A percentile compares a stretch with the other conserved stretches of the same genome.
Evolutionary conservation across 2,329 filamentous ascomycete genomes (phyloP).

Genomic region (Colletotrichum sp.): DNA sequence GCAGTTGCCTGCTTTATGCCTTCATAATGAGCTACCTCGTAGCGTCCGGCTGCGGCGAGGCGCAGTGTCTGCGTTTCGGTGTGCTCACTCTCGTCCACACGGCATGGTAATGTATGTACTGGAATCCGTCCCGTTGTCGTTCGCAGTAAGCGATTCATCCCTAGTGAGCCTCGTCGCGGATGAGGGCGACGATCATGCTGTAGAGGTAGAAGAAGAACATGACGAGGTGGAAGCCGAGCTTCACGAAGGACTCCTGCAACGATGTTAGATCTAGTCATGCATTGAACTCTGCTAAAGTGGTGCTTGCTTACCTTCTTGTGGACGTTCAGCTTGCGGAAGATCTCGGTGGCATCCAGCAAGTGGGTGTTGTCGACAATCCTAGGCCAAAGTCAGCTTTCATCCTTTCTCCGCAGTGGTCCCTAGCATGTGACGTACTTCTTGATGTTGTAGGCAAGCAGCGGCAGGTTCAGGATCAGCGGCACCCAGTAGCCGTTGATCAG

Average conservation of each 20-base stretch:
- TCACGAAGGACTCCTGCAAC: constrained; percentile 92
- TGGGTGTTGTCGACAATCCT: constrained; percentile 98
- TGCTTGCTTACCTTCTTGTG: constrained; percentile 84
- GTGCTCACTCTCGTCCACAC: background rate
- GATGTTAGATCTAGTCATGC: background rate
- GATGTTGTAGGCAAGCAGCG: constrained; percentile 88
- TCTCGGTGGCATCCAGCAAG: constrained; percentile 95
- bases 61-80: background rate
- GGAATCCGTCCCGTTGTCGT: constrained; percentile 20
- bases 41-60: background rate
- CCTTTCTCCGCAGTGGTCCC: background rate
- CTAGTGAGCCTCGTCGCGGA: constrained; percentile 90
- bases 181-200: constrained; percentile 97
- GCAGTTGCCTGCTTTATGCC: constrained; percentile 7
- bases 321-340: constrained; percentile 98
- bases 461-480: constrained; percentile 88
- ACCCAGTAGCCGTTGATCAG: constrained; percentile 99
- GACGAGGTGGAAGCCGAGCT: constrained; percentile 96
- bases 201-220: constrained; percentile 99
- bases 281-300: rapidly evolving
- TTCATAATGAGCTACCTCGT: constrained; percentile 7
- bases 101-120: constrained; percentile 14
- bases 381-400: constrained; percentile 1
- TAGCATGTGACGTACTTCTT: constrained; percentile 80
- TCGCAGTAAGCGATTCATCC: background rate